phyloP scores from a whole-genome alignment of 108 stramenopile species.

The Nitzschia palea region DNA sequence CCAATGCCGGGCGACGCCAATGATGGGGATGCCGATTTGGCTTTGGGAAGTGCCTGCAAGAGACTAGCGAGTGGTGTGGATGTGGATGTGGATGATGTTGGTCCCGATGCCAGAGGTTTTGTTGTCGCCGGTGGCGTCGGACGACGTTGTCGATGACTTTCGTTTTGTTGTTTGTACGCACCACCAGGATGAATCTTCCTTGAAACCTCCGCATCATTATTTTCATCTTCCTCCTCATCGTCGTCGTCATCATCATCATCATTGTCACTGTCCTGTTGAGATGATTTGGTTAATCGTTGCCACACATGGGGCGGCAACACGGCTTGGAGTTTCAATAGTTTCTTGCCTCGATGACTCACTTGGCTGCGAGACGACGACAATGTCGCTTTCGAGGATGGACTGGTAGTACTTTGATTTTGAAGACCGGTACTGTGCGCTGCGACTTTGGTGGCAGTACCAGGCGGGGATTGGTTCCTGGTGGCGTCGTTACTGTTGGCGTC shows the following conservation, averaged over 20 bases:
- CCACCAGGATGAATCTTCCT: no score
- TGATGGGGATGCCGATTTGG: no score
- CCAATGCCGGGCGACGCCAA: no score
- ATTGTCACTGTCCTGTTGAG: neutral
- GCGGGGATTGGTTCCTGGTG: no score
- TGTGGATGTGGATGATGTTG: no score
- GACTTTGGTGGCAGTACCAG: neutral
- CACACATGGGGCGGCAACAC: slow-evolving; percentile 44
- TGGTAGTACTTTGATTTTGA: no score
- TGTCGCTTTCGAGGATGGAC: neutral
- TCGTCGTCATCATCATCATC: slow-evolving; percentile 24
- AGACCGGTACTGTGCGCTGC: neutral
- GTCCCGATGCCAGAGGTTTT: no score
- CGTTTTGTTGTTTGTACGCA: no score
- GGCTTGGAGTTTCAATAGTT: slow-evolving; percentile 28
- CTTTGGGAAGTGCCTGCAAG: slow-evolving; percentile 5
- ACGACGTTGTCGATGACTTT: no score
- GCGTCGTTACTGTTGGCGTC: no score
- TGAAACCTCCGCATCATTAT: no score
- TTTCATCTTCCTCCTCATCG: slow-evolving; percentile 1
- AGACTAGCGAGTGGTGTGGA: slow-evolving; percentile 8
- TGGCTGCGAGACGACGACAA: neutral
- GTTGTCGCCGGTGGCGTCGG: no score
- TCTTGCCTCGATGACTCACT: slow-evolving; percentile 19
- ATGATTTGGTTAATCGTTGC: slow-evolving; percentile 30